Evolutionary conservation across 1,139 yeast genomes (phyloP), one percentile per base, ranked within the genome.

Genomic region (Scheffersomyces insectosa): DNA sequence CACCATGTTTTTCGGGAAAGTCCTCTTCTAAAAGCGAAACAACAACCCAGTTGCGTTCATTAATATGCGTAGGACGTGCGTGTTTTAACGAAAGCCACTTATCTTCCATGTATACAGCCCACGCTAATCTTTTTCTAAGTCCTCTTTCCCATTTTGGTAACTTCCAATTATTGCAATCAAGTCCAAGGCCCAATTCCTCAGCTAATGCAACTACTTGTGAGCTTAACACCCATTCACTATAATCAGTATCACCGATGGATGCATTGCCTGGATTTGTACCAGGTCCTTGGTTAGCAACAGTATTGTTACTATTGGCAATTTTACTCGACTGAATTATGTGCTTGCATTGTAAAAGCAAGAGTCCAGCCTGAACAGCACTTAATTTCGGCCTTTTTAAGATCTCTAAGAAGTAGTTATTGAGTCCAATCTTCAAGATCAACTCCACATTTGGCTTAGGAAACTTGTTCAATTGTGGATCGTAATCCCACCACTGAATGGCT

Each of bases 111-210:
- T 82, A 89, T 1, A 88, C 95, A 0, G 97, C 96, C 97, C 97
- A 90, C 0, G 96, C 96, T 40, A 90, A 66, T 43, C 97, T 72
- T 54, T 88, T 80, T 41, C 97, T 72, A 38, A 90, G 66, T 2
- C 95, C 93, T 42, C 95, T 73, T 59, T 90, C 97, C 97, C 97
- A 90, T 54, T 85, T 83, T 0, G 97, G 97, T 30, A 90, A 65
- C 56, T 87, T 83, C 97, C 97, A 90, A 48, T 78, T 79, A 44
- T 85, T 82, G 59, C 97, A 90, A 58, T 89, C 91, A 13, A 88
- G 72, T 0, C 96, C 96, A 10, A 90, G 68, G 0, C 97, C 97
- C 31, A 90, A 67, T 52, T 90, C 95, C 60, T 89, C 96, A 0
- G 96, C 83, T 27, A 89, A 64, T 0, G 95, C 87, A 3, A 88